These are phyloP conservation scores for Lippia alba DNA, from an alignment of 305 asterid species.

Conservation along the genomic window DNA sequence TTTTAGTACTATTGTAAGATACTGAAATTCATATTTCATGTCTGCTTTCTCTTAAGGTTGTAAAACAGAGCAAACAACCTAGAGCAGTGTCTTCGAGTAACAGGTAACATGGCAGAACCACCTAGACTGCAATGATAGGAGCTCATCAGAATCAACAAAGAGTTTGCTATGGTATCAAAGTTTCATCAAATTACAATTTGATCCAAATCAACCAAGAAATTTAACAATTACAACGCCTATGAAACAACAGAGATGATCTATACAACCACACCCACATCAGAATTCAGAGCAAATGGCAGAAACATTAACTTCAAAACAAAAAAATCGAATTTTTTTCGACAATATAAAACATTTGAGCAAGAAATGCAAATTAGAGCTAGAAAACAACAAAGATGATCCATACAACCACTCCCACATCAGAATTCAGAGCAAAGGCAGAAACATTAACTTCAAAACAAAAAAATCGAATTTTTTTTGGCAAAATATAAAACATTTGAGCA, in stretches of 20 bases:
- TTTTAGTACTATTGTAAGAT: conserved; percentile 35
- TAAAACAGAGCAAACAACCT: conserved; percentile 40
- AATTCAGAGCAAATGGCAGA: no score
- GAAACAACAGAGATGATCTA: no score
- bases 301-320: no score
- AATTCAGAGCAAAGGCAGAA: no score
- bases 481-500: no score
- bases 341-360: no score
- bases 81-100: conserved; percentile 43
- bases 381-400: no score
- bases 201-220: background rate
- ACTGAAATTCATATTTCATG: background rate
- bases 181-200: background rate
- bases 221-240: background rate
- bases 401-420: no score
- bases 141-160: conserved; percentile 37
- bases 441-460: no score
- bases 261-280: no score
- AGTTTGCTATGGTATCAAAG: background rate
- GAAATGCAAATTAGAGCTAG: conserved; percentile 2
- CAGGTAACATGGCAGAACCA: conserved; percentile 44
- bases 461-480: no score
- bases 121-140: conserved; percentile 47
- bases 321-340: no score
- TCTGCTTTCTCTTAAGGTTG: conserved; percentile 8